A percentile compares a stretch with the other conserved stretches of the same genome.
Evolutionary conservation across 306 rosid genomes (phyloP).

Genomic region (Cicer chorassanicum): DNA sequence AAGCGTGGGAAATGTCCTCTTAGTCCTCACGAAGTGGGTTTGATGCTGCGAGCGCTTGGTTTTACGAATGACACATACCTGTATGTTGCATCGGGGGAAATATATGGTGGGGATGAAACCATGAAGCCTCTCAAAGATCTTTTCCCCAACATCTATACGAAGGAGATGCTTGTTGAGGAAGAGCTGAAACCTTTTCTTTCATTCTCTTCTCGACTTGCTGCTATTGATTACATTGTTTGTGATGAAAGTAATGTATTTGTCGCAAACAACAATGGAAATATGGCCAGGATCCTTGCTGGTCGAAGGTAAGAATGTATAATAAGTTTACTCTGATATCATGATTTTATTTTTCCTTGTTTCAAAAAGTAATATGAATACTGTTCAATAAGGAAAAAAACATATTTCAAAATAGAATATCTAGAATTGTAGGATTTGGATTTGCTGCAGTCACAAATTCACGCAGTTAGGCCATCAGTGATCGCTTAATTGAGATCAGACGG

Average conservation of each 20-base stretch:
- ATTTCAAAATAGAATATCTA: not conserved
- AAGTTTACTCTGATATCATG: conserved; percentile 17
- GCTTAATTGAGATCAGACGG: too few relatives aligned
- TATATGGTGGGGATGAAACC: conserved; percentile 98
- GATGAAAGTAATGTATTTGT: conserved; percentile 97
- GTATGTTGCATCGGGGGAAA: conserved; percentile 97
- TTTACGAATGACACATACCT: conserved; percentile 84
- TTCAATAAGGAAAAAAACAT: not conserved
- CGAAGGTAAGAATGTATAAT: conserved; percentile 66
- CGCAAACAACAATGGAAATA: conserved; percentile 94
- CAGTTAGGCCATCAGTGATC: too few relatives aligned
- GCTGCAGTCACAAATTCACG: too few relatives aligned
- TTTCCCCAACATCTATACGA: conserved; percentile 91
- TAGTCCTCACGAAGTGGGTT: conserved; percentile 93
- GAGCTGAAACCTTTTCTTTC: conserved; percentile 86
- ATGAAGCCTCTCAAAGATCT: conserved; percentile 86
- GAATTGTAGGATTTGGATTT: not conserved
- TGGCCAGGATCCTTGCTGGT: conserved; percentile 99
- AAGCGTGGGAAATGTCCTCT: conserved; percentile 99
- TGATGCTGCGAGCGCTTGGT: conserved; percentile 96
- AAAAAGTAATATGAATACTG: not conserved
- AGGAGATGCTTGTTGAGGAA: conserved; percentile 87
- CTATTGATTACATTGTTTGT: conserved; percentile 91
- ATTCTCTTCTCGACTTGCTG: conserved; percentile 95
- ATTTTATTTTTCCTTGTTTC: conserved; percentile 25